phyloP scores from a whole-genome alignment of 176 grass and related monocot genomes.

The Areca catechu region DNA sequence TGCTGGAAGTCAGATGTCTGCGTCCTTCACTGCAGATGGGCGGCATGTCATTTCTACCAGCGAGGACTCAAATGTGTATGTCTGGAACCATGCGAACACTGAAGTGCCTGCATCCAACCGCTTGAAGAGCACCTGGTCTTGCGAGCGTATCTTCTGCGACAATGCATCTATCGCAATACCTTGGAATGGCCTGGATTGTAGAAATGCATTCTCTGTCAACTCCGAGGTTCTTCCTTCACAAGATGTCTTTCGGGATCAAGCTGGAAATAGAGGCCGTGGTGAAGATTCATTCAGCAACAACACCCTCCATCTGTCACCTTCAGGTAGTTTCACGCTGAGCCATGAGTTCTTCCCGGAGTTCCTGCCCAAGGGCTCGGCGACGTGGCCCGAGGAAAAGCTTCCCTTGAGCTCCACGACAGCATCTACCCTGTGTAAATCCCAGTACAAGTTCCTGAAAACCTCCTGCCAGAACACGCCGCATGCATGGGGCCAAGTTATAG shows the following conservation, averaged over 20 bases:
- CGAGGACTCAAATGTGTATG: conserved; percentile 72
- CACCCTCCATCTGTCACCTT: conserved; percentile 25
- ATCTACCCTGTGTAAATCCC: conserved; percentile 32
- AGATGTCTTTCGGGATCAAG: conserved; percentile 8
- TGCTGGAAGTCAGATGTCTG: conserved; percentile 41
- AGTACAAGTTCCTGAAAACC: conserved; percentile 53
- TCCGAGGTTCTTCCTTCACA: conserved; percentile 26
- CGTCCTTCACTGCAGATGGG: conserved; percentile 66
- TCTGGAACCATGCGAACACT: conserved; percentile 59
- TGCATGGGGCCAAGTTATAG: conserved; percentile 81
- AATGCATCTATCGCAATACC: conserved; percentile 58
- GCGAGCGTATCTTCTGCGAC: conserved; percentile 55
- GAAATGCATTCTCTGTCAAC: conserved; percentile 6
- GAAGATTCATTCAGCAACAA: conserved; percentile 21
- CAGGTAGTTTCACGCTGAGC: conserved; percentile 52
- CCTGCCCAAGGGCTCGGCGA: conserved; percentile 47
- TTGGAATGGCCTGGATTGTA: conserved; percentile 41
- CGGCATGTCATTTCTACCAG: conserved; percentile 60
- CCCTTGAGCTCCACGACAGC: conserved; percentile 26
- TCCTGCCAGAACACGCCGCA: conserved; percentile 48
- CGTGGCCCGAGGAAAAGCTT: conserved; percentile 91
- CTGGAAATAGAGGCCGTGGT: conserved; percentile 5
- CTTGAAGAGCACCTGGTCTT: conserved; percentile 61
- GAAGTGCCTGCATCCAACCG: conserved; percentile 36
- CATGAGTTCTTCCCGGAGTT: conserved; percentile 44